Evolutionary conservation across 352 stramenopile species (phyloP).

Genomic region (Salisapilia sapeloensis): DNA sequence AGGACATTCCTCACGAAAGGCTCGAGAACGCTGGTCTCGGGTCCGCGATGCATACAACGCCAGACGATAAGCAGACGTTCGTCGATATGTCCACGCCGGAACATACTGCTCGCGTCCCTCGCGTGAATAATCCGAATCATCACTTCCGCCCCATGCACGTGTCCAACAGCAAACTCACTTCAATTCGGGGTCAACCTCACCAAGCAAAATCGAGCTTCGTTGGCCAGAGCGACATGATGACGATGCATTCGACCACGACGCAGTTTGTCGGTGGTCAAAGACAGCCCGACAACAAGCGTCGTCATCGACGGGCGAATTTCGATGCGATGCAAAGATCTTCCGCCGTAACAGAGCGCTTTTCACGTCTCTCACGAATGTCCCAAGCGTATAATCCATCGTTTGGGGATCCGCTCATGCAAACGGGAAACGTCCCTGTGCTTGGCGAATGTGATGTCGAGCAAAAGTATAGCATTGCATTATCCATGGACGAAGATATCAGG

Average conservation of each 20-base stretch:
- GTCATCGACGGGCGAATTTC: conserved; percentile 31
- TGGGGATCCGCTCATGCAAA: conserved; percentile 8
- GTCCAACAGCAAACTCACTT: not conserved
- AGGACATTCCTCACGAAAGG: too few species aligned
- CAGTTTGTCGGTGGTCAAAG: conserved; percentile 10
- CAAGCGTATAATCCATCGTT: conserved; percentile 27
- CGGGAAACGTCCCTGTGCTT: conserved; percentile 43
- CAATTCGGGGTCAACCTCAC: not conserved
- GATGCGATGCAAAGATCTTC: conserved; percentile 51
- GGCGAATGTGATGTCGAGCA: conserved; percentile 49
- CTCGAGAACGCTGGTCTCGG: too few species aligned
- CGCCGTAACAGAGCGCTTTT: conserved; percentile 28
- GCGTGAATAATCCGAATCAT: conserved; percentile 4
- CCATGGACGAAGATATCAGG: conserved; percentile 22
- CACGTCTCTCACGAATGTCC: conserved; percentile 22
- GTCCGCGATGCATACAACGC: conserved; percentile 34
- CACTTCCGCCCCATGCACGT: conserved; percentile 3
- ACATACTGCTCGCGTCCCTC: conserved; percentile 9
- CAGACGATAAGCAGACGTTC: conserved; percentile 29
- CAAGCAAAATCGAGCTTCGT: conserved; percentile 32
- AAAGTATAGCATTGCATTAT: conserved; percentile 48
- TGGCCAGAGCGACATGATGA: conserved; percentile 35
- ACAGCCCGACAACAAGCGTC: conserved; percentile 12
- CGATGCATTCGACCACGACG: conserved; percentile 11
- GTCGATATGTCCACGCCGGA: conserved; percentile 53